Conservation (phyloP, 2,329 filamentous ascomycete genomes). For the Teratosphaeriaceae sp. region DNA sequence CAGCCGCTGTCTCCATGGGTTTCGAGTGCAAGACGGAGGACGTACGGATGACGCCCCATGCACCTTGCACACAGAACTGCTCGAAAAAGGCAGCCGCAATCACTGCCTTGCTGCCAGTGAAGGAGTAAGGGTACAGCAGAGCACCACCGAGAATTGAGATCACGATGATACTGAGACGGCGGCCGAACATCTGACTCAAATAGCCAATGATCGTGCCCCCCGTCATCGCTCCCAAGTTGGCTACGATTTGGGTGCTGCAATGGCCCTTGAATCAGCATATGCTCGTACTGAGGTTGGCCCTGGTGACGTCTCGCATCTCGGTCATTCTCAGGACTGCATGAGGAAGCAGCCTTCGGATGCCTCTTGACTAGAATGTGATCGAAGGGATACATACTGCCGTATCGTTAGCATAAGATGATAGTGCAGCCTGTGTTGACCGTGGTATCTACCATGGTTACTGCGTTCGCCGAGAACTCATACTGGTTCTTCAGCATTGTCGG, state of each 20-base stretch:
- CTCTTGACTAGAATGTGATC: no score
- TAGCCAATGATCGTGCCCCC: conserved; percentile 44
- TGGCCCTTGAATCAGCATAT: no score
- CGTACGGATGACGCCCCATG: conserved; percentile 32
- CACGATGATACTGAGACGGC: conserved; percentile 42
- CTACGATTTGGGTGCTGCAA: conserved; percentile 39
- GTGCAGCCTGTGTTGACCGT: no score
- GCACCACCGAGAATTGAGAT: conserved; percentile 60
- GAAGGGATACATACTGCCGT: no score
- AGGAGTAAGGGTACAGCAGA: conserved; percentile 77
- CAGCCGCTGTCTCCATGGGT: no score
- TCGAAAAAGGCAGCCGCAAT: conserved; percentile 81
- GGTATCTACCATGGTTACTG: no score
- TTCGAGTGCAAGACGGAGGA: no score
- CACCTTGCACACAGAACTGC: conserved; percentile 39
- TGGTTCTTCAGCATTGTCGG: conserved; percentile 55
- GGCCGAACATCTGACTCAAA: conserved; percentile 39
- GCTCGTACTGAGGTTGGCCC: no score
- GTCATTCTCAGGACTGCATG: no score
- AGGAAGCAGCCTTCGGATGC: no score
- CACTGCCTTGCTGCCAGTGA: conserved; percentile 53
- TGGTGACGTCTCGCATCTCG: no score
- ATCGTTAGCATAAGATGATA: no score
- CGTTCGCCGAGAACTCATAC: conserved; percentile 46
- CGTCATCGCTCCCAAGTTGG: conserved; percentile 44